phyloP scores from a whole-genome alignment of 2,329 filamentous ascomycete genomes.

The Colletotrichum ledebouriae region DNA sequence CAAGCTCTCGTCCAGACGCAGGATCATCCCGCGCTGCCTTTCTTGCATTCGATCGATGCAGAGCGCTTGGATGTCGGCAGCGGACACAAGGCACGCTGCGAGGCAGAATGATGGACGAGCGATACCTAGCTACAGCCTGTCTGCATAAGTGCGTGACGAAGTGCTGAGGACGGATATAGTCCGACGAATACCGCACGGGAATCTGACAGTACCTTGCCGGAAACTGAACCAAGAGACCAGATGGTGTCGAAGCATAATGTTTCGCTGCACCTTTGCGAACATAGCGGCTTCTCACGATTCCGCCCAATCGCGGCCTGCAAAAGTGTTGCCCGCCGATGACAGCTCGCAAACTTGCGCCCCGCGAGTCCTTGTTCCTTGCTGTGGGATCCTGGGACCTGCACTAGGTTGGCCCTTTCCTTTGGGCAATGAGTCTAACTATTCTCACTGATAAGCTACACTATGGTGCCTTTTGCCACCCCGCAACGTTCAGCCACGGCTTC shows the following conservation, averaged over 20 bases:
- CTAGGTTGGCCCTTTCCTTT: slow-evolving; percentile 25
- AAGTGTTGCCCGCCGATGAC: neutral
- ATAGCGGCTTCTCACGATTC: neutral
- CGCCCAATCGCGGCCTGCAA: slow-evolving; percentile 24
- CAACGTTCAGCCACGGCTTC: neutral
- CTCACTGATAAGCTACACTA: too few species aligned
- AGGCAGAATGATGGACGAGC: slow-evolving; percentile 23
- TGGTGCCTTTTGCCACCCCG: too few species aligned
- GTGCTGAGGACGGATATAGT: neutral
- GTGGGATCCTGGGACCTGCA: slow-evolving; percentile 34
- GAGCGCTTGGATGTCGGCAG: neutral
- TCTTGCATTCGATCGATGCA: slow-evolving; percentile 14
- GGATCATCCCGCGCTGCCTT: slow-evolving; percentile 9
- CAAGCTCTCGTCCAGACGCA: slow-evolving; percentile 6
- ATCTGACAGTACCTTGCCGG: slow-evolving; percentile 28
- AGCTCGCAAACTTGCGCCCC: neutral
- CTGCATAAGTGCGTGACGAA: neutral
- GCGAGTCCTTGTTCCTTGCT: slow-evolving; percentile 21
- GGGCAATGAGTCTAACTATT: neutral
- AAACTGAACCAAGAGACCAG: slow-evolving; percentile 21
- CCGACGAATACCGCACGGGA: slow-evolving; percentile 9
- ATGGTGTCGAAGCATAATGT: slow-evolving; percentile 5
- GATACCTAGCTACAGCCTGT: slow-evolving; percentile 1
- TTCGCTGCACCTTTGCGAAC: slow-evolving; percentile 21
- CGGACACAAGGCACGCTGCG: slow-evolving; percentile 23